Evolutionary conservation across 2,329 filamentous ascomycete species (phyloP).

Genomic region (Didymella pinodella): DNA sequence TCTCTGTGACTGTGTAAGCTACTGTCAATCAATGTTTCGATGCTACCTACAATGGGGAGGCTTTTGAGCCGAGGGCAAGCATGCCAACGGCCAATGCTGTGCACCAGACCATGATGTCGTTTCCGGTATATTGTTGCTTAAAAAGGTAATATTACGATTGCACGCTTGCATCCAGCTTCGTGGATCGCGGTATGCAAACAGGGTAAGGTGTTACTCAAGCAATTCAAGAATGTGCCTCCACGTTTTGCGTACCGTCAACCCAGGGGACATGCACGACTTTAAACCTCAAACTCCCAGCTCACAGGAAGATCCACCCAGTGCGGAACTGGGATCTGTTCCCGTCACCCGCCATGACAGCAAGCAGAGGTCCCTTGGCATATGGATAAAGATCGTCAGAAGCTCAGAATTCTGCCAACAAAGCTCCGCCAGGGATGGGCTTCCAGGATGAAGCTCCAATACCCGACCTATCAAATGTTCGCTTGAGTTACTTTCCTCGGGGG

Average conservation of each 20-base stretch:
- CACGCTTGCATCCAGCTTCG: constrained; percentile 24
- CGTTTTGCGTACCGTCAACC: constrained; percentile 9
- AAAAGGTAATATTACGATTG: constrained; percentile 14
- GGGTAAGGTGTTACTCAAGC: constrained; percentile 20
- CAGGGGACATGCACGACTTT: constrained; percentile 23
- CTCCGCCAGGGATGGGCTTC: constrained; percentile 33
- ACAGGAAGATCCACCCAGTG: constrained; percentile 13
- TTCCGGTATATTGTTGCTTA: constrained; percentile 17
- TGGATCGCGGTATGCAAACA: constrained; percentile 13
- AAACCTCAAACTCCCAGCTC: constrained; percentile 10
- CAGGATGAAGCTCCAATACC: constrained; percentile 4
- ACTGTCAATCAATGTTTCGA: background rate
- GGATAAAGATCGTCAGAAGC: constrained; percentile 18
- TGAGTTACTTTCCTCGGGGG: constrained; percentile 30
- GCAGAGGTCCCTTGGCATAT: constrained; percentile 12
- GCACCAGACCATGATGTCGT: constrained; percentile 38
- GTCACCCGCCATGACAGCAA: constrained; percentile 19
- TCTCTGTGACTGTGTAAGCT: constrained; percentile 3
- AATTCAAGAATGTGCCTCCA: constrained; percentile 18
- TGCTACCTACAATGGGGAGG: constrained; percentile 41
- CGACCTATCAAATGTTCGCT: constrained; percentile 19
- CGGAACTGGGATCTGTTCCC: constrained; percentile 14
- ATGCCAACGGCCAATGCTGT: constrained; percentile 39
- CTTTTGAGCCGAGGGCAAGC: constrained; percentile 41
- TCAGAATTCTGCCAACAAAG: constrained; percentile 22